Conservation (phyloP, 352 stramenopile genomes). For the Phytophthora agathidicida region DNA sequence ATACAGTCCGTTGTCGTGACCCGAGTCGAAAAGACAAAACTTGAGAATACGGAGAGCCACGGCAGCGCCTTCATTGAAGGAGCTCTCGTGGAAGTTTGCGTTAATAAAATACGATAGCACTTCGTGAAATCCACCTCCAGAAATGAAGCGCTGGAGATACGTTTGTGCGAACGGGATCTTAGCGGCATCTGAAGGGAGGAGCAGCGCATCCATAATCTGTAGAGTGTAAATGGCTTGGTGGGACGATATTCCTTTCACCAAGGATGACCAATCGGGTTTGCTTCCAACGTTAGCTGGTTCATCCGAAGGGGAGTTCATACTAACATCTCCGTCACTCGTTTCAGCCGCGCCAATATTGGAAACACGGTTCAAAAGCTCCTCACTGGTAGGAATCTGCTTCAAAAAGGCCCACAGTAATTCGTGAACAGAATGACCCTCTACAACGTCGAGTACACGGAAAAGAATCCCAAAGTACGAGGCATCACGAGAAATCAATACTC, state of each 20-base stretch:
- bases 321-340: constrained; percentile 42
- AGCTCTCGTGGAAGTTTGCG: constrained; percentile 67
- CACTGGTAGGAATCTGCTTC: constrained; percentile 84
- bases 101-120: constrained; percentile 86
- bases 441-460: constrained; percentile 81
- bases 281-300: constrained; percentile 22
- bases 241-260: constrained; percentile 74
- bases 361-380: constrained; percentile 65
- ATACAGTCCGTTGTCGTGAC: constrained; percentile 52
- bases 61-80: constrained; percentile 85
- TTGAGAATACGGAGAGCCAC: constrained; percentile 86
- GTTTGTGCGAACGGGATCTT: constrained; percentile 63
- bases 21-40: constrained; percentile 82
- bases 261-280: constrained; percentile 63
- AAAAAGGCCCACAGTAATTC: constrained; percentile 81
- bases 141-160: constrained; percentile 79
- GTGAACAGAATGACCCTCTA: constrained; percentile 65
- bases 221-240: constrained; percentile 88
- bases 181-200: constrained; percentile 70
- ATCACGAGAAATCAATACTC: constrained; percentile 68
- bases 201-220: constrained; percentile 86
- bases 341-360: constrained; percentile 53
- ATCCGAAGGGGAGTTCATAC: constrained; percentile 42
- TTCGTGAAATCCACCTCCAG: constrained; percentile 78
- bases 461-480: constrained; percentile 83